A percentile compares a stretch with the other conserved stretches of the same genome.
phyloP scores from a whole-genome alignment of 352 stramenopile species.

The Pythium phragmiticola region DNA sequence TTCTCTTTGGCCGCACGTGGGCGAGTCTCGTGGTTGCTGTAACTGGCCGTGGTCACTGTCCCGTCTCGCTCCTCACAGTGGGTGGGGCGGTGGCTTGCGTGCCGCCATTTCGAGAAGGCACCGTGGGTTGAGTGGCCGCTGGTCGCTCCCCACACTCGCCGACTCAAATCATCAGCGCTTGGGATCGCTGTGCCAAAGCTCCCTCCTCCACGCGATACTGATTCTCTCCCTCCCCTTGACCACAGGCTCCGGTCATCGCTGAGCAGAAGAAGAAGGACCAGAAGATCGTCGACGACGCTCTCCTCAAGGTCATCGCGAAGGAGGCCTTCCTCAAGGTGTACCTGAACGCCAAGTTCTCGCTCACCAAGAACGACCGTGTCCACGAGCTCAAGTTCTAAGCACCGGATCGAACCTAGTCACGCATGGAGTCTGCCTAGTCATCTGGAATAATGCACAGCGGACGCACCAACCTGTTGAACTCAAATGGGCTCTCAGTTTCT shows the following conservation, averaged over 20 bases:
- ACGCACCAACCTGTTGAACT: slow-evolving; percentile 30
- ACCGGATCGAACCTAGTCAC: slow-evolving; percentile 4
- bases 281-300: slow-evolving; percentile 95
- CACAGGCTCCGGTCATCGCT: slow-evolving; percentile 89
- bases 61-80: neutral
- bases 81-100: neutral
- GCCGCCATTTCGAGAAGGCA: slow-evolving; percentile 16
- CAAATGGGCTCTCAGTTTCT: neutral
- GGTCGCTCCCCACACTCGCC: slow-evolving; percentile 17
- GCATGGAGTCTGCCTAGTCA: slow-evolving; percentile 18
- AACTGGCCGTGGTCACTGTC: slow-evolving; percentile 8
- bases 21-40: slow-evolving; percentile 30
- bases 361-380: slow-evolving; percentile 96
- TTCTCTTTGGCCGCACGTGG: slow-evolving; percentile 22
- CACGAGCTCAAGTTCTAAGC: slow-evolving; percentile 99
- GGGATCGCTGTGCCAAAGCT: slow-evolving; percentile 90
- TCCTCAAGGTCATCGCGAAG: slow-evolving; percentile 84
- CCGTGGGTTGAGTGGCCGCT: slow-evolving; percentile 16
- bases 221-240: slow-evolving; percentile 10
- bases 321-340: slow-evolving; percentile 97
- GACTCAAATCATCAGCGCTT: slow-evolving; percentile 73
- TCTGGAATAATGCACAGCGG: slow-evolving; percentile 26
- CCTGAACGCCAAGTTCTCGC: slow-evolving; percentile 97
- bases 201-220: slow-evolving; percentile 50
- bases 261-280: slow-evolving; percentile 99